Evolutionary conservation across 106 monocot genomes (phyloP).

Genomic region (Posidonia australis): DNA sequence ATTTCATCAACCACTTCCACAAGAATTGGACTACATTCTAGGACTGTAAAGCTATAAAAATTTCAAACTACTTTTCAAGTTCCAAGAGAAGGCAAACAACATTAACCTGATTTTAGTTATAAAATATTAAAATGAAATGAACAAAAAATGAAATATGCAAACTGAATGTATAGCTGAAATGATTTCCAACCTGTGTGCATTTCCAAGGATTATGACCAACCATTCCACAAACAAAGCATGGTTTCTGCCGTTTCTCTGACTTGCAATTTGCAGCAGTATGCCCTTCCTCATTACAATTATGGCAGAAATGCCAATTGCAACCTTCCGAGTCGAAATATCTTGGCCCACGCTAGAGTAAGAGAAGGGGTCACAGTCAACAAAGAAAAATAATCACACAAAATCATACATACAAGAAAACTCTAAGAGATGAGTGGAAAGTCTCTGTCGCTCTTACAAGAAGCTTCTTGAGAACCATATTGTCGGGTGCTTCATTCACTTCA

Average conservation of each 20-base stretch:
- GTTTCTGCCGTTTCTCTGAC: slow-evolving; percentile 51
- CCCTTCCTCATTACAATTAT: slow-evolving; percentile 89
- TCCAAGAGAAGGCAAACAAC: too few relatives aligned
- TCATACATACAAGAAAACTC: neutral
- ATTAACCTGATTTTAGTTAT: too few relatives aligned
- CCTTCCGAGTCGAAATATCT: slow-evolving; percentile 80
- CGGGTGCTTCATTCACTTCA: slow-evolving; percentile 23
- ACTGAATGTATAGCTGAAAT: neutral
- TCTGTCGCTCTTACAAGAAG: slow-evolving; percentile 58
- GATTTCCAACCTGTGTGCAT: slow-evolving; percentile 45
- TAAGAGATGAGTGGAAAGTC: slow-evolving; percentile 2
- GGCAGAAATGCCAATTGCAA: slow-evolving; percentile 39
- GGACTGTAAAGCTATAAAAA: too few relatives aligned
- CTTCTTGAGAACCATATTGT: slow-evolving; percentile 64
- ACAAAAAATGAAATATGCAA: neutral
- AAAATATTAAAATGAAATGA: neutral
- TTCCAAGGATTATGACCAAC: slow-evolving; percentile 68
- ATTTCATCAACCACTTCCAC: too few relatives aligned
- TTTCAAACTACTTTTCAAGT: too few relatives aligned
- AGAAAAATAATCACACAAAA: neutral
- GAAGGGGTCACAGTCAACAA: neutral
- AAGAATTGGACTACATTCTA: too few relatives aligned
- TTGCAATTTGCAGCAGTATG: slow-evolving; percentile 54
- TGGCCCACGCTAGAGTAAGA: slow-evolving; percentile 45
- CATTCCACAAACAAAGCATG: slow-evolving; percentile 84